Evolutionary conservation across 2,329 filamentous ascomycete genomes (phyloP).

Genomic region (Tolypocladium tundrense): DNA sequence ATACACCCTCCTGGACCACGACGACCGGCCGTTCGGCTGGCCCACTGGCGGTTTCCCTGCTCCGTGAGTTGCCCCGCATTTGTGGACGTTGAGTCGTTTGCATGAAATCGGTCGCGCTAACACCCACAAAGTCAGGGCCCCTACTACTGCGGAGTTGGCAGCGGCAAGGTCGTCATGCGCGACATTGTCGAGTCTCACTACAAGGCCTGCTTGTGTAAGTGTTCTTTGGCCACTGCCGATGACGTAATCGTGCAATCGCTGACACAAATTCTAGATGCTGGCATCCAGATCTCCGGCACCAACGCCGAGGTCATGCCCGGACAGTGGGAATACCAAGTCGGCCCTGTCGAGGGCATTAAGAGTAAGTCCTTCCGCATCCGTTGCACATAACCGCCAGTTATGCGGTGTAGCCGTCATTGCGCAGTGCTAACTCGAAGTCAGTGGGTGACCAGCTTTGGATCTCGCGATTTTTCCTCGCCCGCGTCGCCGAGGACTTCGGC

Average conservation of each 20-base stretch:
- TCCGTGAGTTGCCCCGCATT: slow-evolving; percentile 31
- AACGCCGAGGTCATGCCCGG: slow-evolving; percentile 81
- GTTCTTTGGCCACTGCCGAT: too few species aligned
- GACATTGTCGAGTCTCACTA: slow-evolving; percentile 75
- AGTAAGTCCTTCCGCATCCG: slow-evolving; percentile 39
- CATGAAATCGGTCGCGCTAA: slow-evolving; percentile 6
- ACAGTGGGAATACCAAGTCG: slow-evolving; percentile 98
- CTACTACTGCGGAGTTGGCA: slow-evolving; percentile 78
- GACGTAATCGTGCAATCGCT: background rate
- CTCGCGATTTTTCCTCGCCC: slow-evolving; percentile 68
- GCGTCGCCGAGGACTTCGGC: slow-evolving; percentile 92
- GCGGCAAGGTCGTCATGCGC: slow-evolving; percentile 94
- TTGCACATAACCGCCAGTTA: background rate
- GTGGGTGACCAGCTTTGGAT: slow-evolving; percentile 97
- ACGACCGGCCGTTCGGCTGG: slow-evolving; percentile 78
- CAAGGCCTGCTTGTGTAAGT: slow-evolving; percentile 55
- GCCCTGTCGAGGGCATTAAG: slow-evolving; percentile 76
- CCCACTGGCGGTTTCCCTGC: slow-evolving; percentile 69
- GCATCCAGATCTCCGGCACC: slow-evolving; percentile 91
- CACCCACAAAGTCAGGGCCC: slow-evolving; percentile 20
- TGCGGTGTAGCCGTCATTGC: background rate
- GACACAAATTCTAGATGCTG: slow-evolving; percentile 39
- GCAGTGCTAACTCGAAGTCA: slow-evolving; percentile 16
- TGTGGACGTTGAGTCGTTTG: too few species aligned
- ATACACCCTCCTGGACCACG: slow-evolving; percentile 69